phyloP scores from a whole-genome alignment of 352 stramenopile genomes.

The Elongisporangium anandrum region DNA sequence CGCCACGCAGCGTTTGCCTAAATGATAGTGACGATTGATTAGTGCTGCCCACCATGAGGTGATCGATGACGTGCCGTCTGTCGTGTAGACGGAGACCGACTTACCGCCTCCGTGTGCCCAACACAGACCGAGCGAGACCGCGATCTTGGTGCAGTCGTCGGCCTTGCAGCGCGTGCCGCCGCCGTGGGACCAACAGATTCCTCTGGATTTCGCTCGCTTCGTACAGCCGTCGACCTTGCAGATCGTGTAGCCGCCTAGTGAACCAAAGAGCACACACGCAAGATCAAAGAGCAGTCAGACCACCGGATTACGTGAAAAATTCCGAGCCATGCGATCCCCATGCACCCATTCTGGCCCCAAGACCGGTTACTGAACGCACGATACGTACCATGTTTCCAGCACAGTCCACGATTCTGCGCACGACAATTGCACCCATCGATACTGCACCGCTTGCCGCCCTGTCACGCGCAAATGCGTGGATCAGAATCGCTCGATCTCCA shows the following conservation, averaged over 20 bases:
- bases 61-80: background rate
- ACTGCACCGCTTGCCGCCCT: conserved; percentile 46
- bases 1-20: conserved; percentile 36
- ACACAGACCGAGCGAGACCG: background rate
- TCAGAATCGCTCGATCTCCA: conserved; percentile 4
- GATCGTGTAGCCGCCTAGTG: conserved; percentile 20
- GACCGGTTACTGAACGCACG: background rate
- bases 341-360: conserved; percentile 36
- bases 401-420: conserved; percentile 48
- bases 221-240: conserved; percentile 24
- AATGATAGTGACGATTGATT: background rate
- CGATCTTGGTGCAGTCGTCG: conserved; percentile 21
- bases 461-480: conserved; percentile 3
- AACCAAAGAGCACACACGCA: background rate
- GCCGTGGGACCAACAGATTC: conserved; percentile 83
- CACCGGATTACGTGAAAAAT: conserved; percentile 1
- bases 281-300: conserved; percentile 3
- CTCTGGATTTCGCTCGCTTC: conserved; percentile 72
- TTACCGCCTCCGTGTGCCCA: background rate
- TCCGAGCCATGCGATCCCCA: conserved; percentile 22
- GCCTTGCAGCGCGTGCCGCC: conserved; percentile 79
- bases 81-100: background rate
- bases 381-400: conserved; percentile 36
- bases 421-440: conserved; percentile 47
- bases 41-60: background rate